Percentiles rank a stretch among this genome's conserved stretches.
phyloP scores from a whole-genome alignment of 306 rosid species.

The Lathyrus aphaca region DNA sequence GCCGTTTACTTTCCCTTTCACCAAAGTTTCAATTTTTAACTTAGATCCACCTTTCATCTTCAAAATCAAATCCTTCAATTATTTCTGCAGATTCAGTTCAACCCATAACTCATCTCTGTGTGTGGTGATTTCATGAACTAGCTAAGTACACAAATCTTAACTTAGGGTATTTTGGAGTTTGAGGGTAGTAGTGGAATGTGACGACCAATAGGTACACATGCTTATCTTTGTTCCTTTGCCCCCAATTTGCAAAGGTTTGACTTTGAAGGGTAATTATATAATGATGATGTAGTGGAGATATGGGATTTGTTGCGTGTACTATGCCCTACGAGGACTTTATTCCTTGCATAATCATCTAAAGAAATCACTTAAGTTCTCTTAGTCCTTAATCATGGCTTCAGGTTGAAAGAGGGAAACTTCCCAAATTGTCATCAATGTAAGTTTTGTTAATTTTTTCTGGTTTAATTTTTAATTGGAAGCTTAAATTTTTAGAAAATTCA shows the following conservation, averaged over 20 bases:
- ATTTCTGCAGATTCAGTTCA: constrained; percentile 43
- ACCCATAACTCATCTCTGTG: constrained; percentile 36
- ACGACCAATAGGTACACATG: constrained; percentile 37
- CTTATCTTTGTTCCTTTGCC: constrained; percentile 1
- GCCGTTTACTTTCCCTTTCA: constrained; percentile 49
- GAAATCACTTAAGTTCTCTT: constrained; percentile 70
- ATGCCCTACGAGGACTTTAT: constrained; percentile 87
- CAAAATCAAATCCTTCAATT: constrained; percentile 21
- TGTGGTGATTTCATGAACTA: constrained; percentile 38
- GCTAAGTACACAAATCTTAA: constrained; percentile 34
- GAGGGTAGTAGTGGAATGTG: constrained; percentile 45
- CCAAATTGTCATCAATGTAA: constrained; percentile 79
- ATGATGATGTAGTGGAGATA: constrained; percentile 78
- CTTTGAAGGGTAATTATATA: constrained; percentile 49
- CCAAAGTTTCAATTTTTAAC: constrained; percentile 33
- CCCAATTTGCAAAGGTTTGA: constrained; percentile 41
- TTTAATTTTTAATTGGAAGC: constrained; percentile 11
- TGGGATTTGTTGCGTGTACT: constrained; percentile 66
- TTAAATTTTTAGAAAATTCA: constrained; percentile 2
- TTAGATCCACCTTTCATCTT: constrained; percentile 30
- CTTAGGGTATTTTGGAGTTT: constrained; percentile 32
- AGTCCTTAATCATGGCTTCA: constrained; percentile 96
- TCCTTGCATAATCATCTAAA: constrained; percentile 75
- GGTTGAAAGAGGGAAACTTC: constrained; percentile 89
- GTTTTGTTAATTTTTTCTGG: constrained; percentile 17